A percentile compares a stretch with the other conserved stretches of the same genome.
Conservation (phyloP, 1,139 yeast genomes). For the Geotrichum histeridarum region DNA sequence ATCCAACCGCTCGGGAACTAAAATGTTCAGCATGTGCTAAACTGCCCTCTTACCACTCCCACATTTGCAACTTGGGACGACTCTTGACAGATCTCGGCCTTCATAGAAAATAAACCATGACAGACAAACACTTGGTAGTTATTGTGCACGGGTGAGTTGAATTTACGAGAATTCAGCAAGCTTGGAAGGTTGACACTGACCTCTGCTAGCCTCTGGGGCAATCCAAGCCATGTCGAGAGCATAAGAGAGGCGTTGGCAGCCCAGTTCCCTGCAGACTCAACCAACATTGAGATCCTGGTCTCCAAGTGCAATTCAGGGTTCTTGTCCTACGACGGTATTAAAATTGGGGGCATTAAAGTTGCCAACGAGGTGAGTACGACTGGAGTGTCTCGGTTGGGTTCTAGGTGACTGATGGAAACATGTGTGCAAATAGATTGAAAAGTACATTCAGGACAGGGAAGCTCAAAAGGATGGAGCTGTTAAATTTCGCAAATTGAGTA, state of each 20-base stretch:
- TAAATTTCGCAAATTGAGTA: constrained; percentile 38
- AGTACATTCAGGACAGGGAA: constrained; percentile 3
- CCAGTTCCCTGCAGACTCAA: constrained; percentile 36
- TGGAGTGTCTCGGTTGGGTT: no score
- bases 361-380: constrained; percentile 44
- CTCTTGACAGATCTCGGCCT: not conserved
- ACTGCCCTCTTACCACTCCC: no score
- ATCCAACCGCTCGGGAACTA: no score
- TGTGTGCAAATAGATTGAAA: not conserved
- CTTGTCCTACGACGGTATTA: constrained; percentile 81
- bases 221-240: constrained; percentile 64
- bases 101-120: not conserved
- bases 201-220: constrained; percentile 65
- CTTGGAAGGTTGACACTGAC: not conserved
- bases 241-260: constrained; percentile 52
- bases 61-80: not conserved
- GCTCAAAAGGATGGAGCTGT: constrained; percentile 5
- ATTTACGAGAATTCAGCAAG: not conserved
- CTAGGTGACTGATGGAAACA: no score
- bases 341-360: constrained; percentile 63
- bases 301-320: constrained; percentile 66
- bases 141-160: constrained; percentile 61
- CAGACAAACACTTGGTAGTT: constrained; percentile 55
- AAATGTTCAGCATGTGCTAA: no score
- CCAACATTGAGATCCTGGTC: constrained; percentile 50